Evolutionary conservation across 768 basidiomycete species (phyloP).

Genomic region (Lactarius vividus): DNA sequence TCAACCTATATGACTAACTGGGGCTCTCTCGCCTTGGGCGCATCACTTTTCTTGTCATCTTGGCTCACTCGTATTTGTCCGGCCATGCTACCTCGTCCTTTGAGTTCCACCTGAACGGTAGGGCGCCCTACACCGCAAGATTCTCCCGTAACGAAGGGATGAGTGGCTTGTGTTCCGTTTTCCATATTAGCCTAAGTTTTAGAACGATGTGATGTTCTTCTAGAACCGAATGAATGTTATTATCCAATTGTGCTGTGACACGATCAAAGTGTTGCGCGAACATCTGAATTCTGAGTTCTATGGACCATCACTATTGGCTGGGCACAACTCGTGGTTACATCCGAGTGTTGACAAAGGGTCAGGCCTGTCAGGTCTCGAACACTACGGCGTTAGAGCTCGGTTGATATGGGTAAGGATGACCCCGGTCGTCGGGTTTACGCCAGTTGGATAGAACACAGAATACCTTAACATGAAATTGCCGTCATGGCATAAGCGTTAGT

Average conservation of each 20-base stretch:
- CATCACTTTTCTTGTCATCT: neutral
- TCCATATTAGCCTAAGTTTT: neutral
- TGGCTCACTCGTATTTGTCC: neutral
- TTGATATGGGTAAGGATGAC: slow-evolving; percentile 3
- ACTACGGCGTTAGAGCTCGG: slow-evolving; percentile 5
- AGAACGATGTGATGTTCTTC: neutral
- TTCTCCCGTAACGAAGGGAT: neutral
- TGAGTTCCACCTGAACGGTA: neutral
- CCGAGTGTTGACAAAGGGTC: neutral
- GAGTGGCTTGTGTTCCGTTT: neutral
- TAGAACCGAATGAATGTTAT: neutral
- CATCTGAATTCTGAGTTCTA: neutral
- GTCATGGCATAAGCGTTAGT: neutral
- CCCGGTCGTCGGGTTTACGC: slow-evolving; percentile 11
- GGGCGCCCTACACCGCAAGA: neutral
- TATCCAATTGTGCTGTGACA: neutral
- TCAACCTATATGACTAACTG: slow-evolving; percentile 70
- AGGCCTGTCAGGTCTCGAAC: slow-evolving; percentile 5
- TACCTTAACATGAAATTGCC: neutral
- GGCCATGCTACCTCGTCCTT: neutral
- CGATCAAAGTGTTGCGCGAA: neutral
- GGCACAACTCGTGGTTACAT: neutral
- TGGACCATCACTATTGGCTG: neutral
- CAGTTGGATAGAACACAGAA: slow-evolving; percentile 1
- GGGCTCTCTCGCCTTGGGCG: neutral